Percentiles rank a stretch among this genome's conserved stretches.
These are phyloP conservation scores for Suillus subluteus DNA, from an alignment of 768 basidiomycete genomes.

Conservation along the genomic window DNA sequence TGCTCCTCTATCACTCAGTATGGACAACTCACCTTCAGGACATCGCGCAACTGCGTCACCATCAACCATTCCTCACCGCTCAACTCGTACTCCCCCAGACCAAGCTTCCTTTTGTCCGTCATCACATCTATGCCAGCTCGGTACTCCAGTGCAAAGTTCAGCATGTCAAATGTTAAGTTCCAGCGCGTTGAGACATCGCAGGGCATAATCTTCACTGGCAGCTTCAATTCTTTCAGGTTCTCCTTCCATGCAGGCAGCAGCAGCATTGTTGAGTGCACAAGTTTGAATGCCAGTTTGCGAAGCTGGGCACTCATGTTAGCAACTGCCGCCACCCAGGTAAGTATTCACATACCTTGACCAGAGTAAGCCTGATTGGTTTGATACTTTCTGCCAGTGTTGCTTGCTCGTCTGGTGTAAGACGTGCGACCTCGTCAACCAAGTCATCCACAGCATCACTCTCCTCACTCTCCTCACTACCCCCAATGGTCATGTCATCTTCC, in stretches of 20 bases:
- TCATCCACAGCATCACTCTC: too few relatives aligned
- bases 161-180: too few relatives aligned
- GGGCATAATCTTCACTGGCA: neutral
- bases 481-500: too few relatives aligned
- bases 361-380: too few relatives aligned
- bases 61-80: slow-evolving; percentile 26
- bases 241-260: slow-evolving; percentile 28
- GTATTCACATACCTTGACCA: too few relatives aligned
- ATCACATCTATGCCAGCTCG: slow-evolving; percentile 25
- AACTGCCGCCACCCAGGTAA: neutral
- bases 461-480: too few relatives aligned
- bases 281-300: slow-evolving; percentile 7
- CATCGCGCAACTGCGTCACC: slow-evolving; percentile 23
- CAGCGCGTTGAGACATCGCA: too few relatives aligned
- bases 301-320: too few relatives aligned
- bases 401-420: too few relatives aligned
- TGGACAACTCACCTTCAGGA: slow-evolving; percentile 17
- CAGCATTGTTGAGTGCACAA: slow-evolving; percentile 25
- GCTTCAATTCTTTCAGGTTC: slow-evolving; percentile 15
- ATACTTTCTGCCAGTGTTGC: too few relatives aligned
- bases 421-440: too few relatives aligned
- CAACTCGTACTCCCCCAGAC: slow-evolving; percentile 19
- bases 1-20: too few relatives aligned
- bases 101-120: slow-evolving; percentile 18
- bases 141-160: slow-evolving; percentile 13